phyloP scores from a whole-genome alignment of 2,329 filamentous ascomycete species.

The Fusarium austroafricanum region DNA sequence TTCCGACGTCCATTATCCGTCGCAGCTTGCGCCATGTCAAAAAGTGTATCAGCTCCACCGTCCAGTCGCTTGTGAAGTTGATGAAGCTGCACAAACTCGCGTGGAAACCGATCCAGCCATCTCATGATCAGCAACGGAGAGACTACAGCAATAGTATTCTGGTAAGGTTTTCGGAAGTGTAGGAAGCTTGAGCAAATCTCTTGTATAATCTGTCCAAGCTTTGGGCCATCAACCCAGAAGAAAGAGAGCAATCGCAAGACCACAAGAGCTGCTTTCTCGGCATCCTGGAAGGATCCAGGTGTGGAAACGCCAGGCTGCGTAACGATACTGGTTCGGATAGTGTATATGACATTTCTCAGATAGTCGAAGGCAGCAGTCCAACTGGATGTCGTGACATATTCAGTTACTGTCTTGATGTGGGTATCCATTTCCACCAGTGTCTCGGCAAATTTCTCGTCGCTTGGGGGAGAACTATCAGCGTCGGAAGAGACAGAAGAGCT shows the following conservation, averaged over 20 bases:
- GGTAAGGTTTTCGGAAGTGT: constrained; percentile 72
- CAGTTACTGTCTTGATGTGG: constrained; percentile 67
- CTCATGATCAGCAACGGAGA: constrained; percentile 71
- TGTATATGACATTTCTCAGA: constrained; percentile 64
- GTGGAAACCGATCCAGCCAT: constrained; percentile 74
- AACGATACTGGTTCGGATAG: constrained; percentile 59
- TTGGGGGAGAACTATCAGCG: constrained; percentile 27
- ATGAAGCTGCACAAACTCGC: constrained; percentile 74
- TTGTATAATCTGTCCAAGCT: constrained; percentile 71
- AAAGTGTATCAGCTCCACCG: constrained; percentile 73
- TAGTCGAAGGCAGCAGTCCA: constrained; percentile 72
- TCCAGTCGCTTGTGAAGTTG: constrained; percentile 71
- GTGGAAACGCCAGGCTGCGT: constrained; percentile 53
- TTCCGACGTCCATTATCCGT: constrained; percentile 68
- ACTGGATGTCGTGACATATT: constrained; percentile 73
- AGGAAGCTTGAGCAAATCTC: constrained; percentile 75
- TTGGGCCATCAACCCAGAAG: constrained; percentile 72
- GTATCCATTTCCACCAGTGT: constrained; percentile 63
- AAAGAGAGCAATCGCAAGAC: constrained; percentile 70
- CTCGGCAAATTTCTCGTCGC: constrained; percentile 47
- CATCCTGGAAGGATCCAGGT: constrained; percentile 56
- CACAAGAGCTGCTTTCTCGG: constrained; percentile 65
- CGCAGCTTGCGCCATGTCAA: constrained; percentile 74
- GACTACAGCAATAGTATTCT: constrained; percentile 71
- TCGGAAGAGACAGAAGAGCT: constrained; percentile 31